A percentile compares a stretch with the other conserved stretches of the same genome.
Conservation (phyloP, 257 asterid genomes). For the Solanum chiquidenum region DNA sequence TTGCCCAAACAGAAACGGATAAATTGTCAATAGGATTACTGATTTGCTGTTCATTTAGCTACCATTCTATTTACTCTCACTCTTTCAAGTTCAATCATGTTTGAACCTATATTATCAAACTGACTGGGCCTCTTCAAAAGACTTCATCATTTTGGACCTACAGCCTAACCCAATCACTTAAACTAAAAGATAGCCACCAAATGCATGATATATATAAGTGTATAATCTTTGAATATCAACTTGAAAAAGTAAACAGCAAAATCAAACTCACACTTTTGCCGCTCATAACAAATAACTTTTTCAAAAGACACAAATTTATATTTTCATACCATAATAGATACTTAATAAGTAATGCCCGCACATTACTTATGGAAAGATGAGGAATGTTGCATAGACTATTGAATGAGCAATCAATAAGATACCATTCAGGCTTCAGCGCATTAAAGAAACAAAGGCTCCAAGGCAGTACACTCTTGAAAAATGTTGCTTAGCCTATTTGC, state of each 20-base stretch:
- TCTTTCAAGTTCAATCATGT: neutral
- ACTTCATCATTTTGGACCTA: neutral
- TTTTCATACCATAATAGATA: neutral
- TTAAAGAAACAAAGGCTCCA: neutral
- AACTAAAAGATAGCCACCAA: neutral
- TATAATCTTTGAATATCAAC: neutral
- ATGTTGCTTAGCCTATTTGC: neutral
- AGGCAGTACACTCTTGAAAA: neutral
- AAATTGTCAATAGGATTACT: neutral
- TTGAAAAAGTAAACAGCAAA: neutral
- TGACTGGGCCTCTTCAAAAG: neutral
- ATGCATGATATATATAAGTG: neutral
- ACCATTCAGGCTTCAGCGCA: neutral
- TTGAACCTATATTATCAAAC: neutral
- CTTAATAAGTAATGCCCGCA: neutral
- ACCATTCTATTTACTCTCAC: neutral
- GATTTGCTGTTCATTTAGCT: neutral
- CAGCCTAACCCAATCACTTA: neutral
- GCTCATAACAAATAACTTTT: neutral
- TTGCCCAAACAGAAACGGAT: neutral
- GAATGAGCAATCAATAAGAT: neutral
- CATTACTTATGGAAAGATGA: neutral
- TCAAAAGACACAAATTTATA: neutral
- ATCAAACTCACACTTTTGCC: neutral
- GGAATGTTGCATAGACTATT: neutral